Conservation (phyloP, 225 moss, liverwort and hornwort genomes). For the Sphagnum contortum region DNA sequence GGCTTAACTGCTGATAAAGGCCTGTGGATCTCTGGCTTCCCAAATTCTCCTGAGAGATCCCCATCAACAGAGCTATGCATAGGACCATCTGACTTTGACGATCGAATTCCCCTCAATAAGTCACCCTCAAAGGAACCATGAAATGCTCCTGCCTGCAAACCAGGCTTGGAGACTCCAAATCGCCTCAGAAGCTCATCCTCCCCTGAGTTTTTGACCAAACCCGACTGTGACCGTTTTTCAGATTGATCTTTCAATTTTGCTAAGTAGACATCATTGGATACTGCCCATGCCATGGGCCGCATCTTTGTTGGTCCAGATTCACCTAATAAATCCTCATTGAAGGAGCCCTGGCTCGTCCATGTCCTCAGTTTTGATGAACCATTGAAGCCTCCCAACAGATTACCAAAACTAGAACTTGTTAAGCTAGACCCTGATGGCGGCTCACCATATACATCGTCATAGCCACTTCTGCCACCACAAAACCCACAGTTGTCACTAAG, state of each 20-base stretch:
- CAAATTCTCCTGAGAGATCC: constrained; percentile 43
- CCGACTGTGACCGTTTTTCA: constrained; percentile 26
- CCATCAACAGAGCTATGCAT: constrained; percentile 45
- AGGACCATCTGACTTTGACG: constrained; percentile 16
- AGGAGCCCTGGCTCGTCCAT: constrained; percentile 20
- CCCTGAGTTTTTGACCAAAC: constrained; percentile 14
- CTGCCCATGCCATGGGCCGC: constrained; percentile 24
- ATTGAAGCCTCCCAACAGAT: constrained; percentile 45
- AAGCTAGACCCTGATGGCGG: constrained; percentile 12
- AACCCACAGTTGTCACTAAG: not conserved
- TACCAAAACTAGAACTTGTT: constrained; percentile 53
- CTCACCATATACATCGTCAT: constrained; percentile 53
- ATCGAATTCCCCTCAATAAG: constrained; percentile 30
- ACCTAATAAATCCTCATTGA: constrained; percentile 43
- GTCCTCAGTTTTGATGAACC: constrained; percentile 13
- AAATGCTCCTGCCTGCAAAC: constrained; percentile 11
- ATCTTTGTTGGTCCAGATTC: constrained; percentile 54
- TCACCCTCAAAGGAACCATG: constrained; percentile 57
- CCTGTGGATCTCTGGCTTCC: not conserved
- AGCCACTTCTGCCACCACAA: constrained; percentile 21
- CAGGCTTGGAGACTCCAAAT: constrained; percentile 21
- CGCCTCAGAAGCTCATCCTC: constrained; percentile 37
- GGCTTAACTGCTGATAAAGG: constrained; percentile 21
- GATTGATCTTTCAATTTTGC: constrained; percentile 11
- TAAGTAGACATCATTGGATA: constrained; percentile 39